phyloP scores from a whole-genome alignment of 1,284 basidiomycete species.

The Omphalotus olearius region DNA sequence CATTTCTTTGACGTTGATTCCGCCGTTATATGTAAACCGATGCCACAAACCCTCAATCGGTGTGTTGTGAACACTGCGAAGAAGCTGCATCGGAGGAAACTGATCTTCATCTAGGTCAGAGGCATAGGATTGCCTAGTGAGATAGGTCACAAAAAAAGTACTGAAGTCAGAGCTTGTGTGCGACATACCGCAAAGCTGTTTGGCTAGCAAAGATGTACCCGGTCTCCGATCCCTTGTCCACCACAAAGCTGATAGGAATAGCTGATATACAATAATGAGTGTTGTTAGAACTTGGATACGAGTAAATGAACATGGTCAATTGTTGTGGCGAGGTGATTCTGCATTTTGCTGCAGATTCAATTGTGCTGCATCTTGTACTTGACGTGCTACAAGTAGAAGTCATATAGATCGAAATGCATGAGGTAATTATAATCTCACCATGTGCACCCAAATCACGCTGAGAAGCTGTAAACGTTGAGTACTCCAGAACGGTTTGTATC shows the following conservation, averaged over 20 bases:
- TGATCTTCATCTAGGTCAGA: conserved; percentile 5
- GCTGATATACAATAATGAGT: background rate
- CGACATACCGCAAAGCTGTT: background rate
- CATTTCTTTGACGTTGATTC: conserved; percentile 1
- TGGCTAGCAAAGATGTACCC: background rate
- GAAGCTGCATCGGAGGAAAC: background rate
- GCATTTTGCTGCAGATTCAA: no score
- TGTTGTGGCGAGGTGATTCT: conserved; percentile 4
- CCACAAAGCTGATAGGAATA: background rate
- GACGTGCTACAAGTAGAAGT: no score
- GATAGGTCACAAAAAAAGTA: background rate
- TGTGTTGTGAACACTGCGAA: conserved; percentile 15
- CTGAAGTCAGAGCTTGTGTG: background rate
- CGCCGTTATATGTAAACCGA: conserved; percentile 1
- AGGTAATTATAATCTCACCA: no score
- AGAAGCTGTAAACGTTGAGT: no score
- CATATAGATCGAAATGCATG: no score
- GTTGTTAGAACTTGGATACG: background rate
- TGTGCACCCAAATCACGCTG: no score
- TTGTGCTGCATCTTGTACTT: no score
- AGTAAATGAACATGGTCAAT: conserved; percentile 14
- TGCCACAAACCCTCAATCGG: conserved; percentile 13
- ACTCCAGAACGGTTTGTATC: no score
- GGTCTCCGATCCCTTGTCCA: background rate
- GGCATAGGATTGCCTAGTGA: conserved; percentile 3